Conservation (phyloP, 108 stramenopile species). For the Cylindrotheca fusiformis region DNA sequence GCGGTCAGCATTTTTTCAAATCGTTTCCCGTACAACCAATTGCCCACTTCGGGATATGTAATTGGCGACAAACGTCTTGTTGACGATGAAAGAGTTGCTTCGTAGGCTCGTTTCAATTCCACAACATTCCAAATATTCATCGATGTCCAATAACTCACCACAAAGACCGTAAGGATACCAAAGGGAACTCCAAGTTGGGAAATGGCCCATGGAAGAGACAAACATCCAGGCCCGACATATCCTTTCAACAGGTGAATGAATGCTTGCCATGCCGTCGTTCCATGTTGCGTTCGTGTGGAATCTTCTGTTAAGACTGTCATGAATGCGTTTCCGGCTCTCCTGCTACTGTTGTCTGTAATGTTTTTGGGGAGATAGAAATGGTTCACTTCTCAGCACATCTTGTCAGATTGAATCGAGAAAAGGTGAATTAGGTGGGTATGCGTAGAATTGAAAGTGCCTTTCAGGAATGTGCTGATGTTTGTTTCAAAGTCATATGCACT, state of each 20-base stretch:
- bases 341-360: background rate
- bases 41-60: slow-evolving; percentile 69
- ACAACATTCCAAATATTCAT: slow-evolving; percentile 70
- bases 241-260: slow-evolving; percentile 67
- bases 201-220: slow-evolving; percentile 67
- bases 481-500: too few species aligned
- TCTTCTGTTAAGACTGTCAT: background rate
- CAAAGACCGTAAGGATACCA: slow-evolving; percentile 37
- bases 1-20: slow-evolving; percentile 53
- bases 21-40: slow-evolving; percentile 57
- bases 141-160: slow-evolving; percentile 46
- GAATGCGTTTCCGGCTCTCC: background rate
- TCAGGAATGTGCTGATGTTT: too few species aligned
- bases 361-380: too few species aligned
- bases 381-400: too few species aligned
- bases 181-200: slow-evolving; percentile 48
- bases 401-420: too few species aligned
- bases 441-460: too few species aligned
- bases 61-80: slow-evolving; percentile 8
- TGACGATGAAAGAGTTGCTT: background rate
- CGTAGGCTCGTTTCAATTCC: slow-evolving; percentile 56
- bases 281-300: background rate
- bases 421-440: too few species aligned
- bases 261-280: slow-evolving; percentile 48
- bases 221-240: slow-evolving; percentile 64